phyloP scores from a whole-genome alignment of 129 eudicot genomes.

The Chrysanthemum seticuspe region DNA sequence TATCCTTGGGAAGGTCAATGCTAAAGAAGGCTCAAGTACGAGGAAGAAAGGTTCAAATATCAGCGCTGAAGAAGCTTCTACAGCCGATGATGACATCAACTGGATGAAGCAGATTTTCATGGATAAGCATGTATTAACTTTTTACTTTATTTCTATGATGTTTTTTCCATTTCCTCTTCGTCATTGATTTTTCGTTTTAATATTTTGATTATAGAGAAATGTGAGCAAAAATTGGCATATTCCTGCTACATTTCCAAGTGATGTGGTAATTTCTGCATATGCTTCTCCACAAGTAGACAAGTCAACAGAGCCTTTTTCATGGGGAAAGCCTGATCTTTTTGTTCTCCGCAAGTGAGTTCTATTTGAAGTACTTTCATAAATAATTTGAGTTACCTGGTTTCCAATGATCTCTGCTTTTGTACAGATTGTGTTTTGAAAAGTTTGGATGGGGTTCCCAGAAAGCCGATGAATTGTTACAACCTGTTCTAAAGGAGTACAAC shows the following conservation, averaged over 20 bases:
- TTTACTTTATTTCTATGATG: neutral
- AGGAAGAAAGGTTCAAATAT: constrained; percentile 46
- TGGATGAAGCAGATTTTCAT: constrained; percentile 59
- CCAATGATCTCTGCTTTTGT: constrained; percentile 14
- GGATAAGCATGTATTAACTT: constrained; percentile 74
- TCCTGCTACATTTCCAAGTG: constrained; percentile 85
- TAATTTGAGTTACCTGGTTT: neutral
- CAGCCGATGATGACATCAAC: constrained; percentile 27
- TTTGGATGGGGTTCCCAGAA: constrained; percentile 82
- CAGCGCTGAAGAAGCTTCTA: constrained; percentile 35
- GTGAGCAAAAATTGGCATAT: constrained; percentile 99
- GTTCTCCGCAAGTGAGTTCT: constrained; percentile 76
- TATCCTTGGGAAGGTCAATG: constrained; percentile 61
- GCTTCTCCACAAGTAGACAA: constrained; percentile 88
- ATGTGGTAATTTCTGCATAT: constrained; percentile 81
- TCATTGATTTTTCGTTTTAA: constrained; percentile 1
- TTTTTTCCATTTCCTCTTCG: neutral
- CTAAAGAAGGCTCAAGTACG: constrained; percentile 37
- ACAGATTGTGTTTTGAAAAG: constrained; percentile 89
- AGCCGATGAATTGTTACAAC: constrained; percentile 86
- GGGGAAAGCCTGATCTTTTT: constrained; percentile 91
- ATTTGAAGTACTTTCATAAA: constrained; percentile 4
- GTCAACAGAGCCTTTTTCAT: constrained; percentile 85
- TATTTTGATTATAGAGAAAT: constrained; percentile 53
- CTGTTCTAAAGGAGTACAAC: constrained; percentile 87